Evolutionary conservation across 768 basidiomycete genomes (phyloP), one percentile per base, ranked within the genome.

Genomic region (Mycena epipterygia): DNA sequence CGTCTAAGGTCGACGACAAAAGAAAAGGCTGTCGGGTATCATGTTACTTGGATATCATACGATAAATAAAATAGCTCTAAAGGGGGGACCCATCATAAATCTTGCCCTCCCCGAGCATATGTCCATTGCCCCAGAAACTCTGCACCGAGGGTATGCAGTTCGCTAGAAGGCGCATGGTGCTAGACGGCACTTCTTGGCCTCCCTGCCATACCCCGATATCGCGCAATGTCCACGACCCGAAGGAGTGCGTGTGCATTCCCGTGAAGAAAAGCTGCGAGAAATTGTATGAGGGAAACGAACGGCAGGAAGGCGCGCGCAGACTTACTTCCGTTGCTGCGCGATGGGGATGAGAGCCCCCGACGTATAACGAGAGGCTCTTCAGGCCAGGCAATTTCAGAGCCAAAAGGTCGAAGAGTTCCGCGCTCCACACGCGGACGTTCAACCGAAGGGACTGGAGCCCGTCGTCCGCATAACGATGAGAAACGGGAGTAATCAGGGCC

Each of bases 391-490:
- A 56, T 37, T 71, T 73, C 58, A 60, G 62, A 19, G 76, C 75
- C 8, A 79, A 49, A 29, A 79, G 68, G 42, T 76, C 75, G 32
- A 79, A 79, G 12, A 79, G 72, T 41, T 76, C 70, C 19, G 68
- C 73, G 49, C 67, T 75, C 66, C 76, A 71, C 19, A 71, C 72
- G 17, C 74, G 68, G 21, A 76, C 71, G 37, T 76, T 73, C n/a
- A 77, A 56, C 12, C 71, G 68, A 1, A 79, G 69, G 8, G 65
- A 29, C 56, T 72, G 59, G n/a, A 79, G 69, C 11, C 76, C 74
- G 6, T 64, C 41, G 17, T 72, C 65, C 21, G 66, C 58, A 2
- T 69, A 48, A 3, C 75, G 73, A 53, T 75, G 71, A 13, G 69
- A 44, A 44, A 78, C 65, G 53, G 61, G 62, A 17, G 67, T 17